phyloP scores from a whole-genome alignment of 2,329 filamentous ascomycete genomes.

The Talaromyces sp. region DNA sequence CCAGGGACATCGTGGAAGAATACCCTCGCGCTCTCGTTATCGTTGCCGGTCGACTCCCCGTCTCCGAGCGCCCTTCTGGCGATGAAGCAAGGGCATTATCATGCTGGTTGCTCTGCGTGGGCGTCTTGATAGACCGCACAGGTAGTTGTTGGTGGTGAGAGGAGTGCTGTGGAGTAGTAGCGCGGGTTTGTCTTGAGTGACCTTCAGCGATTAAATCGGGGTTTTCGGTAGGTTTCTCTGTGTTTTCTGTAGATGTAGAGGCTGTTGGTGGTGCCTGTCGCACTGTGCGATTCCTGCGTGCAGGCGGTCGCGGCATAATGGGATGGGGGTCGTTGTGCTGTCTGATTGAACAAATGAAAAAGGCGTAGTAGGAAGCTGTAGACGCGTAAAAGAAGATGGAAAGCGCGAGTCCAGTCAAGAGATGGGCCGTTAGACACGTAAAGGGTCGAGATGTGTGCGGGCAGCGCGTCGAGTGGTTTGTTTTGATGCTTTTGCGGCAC shows the following conservation, averaged over 20 bases:
- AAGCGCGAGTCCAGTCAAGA: not conserved
- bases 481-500: not conserved
- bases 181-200: not conserved
- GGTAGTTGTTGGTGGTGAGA: not conserved
- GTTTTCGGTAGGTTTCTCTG: not conserved
- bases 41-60: slow-evolving; percentile 24
- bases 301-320: slow-evolving; percentile 23
- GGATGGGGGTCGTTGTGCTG: not conserved
- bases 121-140: slow-evolving; percentile 25
- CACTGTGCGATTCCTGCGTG: slow-evolving; percentile 19
- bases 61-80: slow-evolving; percentile 25
- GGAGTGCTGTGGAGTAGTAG: slow-evolving; percentile 3
- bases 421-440: not conserved
- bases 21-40: slow-evolving; percentile 33
- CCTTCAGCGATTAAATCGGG: not conserved
- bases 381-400: not conserved
- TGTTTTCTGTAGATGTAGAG: not conserved
- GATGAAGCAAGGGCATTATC: slow-evolving; percentile 32
- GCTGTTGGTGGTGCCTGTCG: slow-evolving; percentile 9
- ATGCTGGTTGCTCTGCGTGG: slow-evolving; percentile 19
- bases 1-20: slow-evolving; percentile 33
- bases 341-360: not conserved
- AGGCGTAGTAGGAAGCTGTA: not conserved
- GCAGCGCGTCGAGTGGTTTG: not conserved
- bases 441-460: not conserved